Base-by-base conservation (phyloP, 2,329 filamentous ascomycete species). In the Nigrospora osmanthi region DNA sequence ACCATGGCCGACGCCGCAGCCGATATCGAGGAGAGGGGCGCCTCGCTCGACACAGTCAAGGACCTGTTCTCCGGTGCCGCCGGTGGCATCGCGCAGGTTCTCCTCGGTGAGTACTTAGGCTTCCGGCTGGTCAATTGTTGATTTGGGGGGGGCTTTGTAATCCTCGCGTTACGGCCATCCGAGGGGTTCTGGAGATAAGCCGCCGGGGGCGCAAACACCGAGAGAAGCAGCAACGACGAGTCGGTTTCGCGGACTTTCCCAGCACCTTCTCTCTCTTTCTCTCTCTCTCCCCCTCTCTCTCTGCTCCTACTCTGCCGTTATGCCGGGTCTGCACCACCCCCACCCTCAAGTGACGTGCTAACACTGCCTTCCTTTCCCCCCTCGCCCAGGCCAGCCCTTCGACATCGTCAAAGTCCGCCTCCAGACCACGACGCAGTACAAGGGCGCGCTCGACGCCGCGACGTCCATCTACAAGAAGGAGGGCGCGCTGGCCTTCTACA, bases 371-470 rank as follows among this genome's bases (percentile, higher is more conserved):
- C n/a, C 42, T 16, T 35, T n/a, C 11, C 28, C 10, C 23, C 38
- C 40, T 35, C 19, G 12, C 36, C 15, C 58, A 84, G 80, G 81
- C 59, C 81, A 85, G 64, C 81, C 80, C 47, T 84, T 84, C 63
- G 91, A 96, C 73, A 97, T 96, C 52, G 85, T 98, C 72, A 98
- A 98, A 72, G 93, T 98, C 58, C 87, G 93, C 45, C 78, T 98
- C 40, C 93, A 98, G 67, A 98, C 93, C 14, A 86, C 85, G 44
- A 82, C 77, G 17, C 79, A 87, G 55, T 95, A 96, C 74, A 75
- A 79, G 43, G 84, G 80, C 52, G 93, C 93, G 43, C 68, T 94
- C 39, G 76, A 88, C 57, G 88, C 87, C 54, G 93, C 90, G 9
- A 76, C 77, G 42, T 80, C 85, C 51, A 97, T 98, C 70, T 88